phyloP scores from a whole-genome alignment of 208 protist genomes.

The Wallacemonas sp. region DNA sequence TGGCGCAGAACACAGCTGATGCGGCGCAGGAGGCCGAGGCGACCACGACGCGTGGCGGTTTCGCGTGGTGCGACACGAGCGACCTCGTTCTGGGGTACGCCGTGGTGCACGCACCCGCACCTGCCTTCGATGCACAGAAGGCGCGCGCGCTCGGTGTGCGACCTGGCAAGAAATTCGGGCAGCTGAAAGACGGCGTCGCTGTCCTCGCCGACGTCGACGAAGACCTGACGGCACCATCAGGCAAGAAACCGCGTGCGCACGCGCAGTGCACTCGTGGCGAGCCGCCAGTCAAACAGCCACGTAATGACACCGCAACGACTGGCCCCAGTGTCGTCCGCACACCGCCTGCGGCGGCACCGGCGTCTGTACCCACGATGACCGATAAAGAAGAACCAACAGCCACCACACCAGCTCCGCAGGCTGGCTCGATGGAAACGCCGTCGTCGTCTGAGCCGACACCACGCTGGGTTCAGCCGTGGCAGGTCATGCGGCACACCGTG shows the following conservation, averaged over 20 bases:
- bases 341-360: no score
- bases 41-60: not conserved
- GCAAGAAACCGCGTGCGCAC: not conserved
- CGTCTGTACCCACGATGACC: not conserved
- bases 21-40: no score
- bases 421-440: not conserved
- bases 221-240: not conserved
- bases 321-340: no score
- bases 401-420: not conserved
- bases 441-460: no score
- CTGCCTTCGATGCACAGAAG: slow-evolving; percentile 44
- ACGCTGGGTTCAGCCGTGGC: slow-evolving; percentile 40
- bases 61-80: not conserved
- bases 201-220: slow-evolving; percentile 33
- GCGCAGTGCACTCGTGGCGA: no score
- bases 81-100: slow-evolving; percentile 55
- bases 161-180: slow-evolving; percentile 63
- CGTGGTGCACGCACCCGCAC: slow-evolving; percentile 44
- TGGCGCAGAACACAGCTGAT: no score
- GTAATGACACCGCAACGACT: not conserved
- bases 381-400: not conserved
- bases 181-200: slow-evolving; percentile 57
- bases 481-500: slow-evolving; percentile 54
- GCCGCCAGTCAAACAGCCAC: not conserved
- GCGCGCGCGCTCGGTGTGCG: slow-evolving; percentile 61